These are phyloP conservation scores for Myxozyma monticola DNA, from an alignment of 805 yeast species.

Conservation along the genomic window DNA sequence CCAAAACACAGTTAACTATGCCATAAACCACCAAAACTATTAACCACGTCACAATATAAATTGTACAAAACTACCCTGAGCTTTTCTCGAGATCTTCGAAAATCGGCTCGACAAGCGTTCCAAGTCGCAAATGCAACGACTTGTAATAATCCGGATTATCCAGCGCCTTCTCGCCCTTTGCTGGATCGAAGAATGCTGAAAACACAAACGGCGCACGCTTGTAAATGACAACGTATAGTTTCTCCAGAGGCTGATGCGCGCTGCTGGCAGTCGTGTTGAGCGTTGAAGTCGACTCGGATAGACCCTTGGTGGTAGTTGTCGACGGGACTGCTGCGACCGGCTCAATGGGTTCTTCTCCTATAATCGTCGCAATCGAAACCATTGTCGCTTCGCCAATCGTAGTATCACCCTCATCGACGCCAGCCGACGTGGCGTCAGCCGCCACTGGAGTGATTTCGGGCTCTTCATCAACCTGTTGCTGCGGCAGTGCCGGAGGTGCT, in stretches of 20 bases:
- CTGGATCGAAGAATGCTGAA: constrained; percentile 28
- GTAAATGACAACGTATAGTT: constrained; percentile 19
- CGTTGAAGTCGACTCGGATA: constrained; percentile 4
- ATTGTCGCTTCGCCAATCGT: constrained; percentile 4
- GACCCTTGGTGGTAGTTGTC: background rate
- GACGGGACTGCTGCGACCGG: background rate
- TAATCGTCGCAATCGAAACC: background rate
- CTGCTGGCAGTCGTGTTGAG: background rate
- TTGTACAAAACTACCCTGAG: too few relatives aligned
- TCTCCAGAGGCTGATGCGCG: constrained; percentile 3
- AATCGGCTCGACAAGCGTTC: constrained; percentile 28
- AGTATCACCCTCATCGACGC: background rate
- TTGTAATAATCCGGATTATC: constrained; percentile 15
- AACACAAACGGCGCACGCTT: constrained; percentile 29
- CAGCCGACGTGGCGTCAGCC: background rate
- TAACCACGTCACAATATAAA: too few relatives aligned
- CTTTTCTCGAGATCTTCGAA: constrained; percentile 23
- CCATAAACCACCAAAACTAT: too few relatives aligned
- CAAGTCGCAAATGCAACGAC: constrained; percentile 23
- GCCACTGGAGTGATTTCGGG: constrained; percentile 1
- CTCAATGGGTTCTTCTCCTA: background rate
- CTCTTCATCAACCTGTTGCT: constrained; percentile 1
- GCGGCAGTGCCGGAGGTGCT: background rate
- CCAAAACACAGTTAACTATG: too few relatives aligned
- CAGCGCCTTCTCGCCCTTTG: constrained; percentile 4